These are phyloP conservation scores for Protea cynaroides DNA, from an alignment of 164 flowering plant genomes.

Conservation along the genomic window DNA sequence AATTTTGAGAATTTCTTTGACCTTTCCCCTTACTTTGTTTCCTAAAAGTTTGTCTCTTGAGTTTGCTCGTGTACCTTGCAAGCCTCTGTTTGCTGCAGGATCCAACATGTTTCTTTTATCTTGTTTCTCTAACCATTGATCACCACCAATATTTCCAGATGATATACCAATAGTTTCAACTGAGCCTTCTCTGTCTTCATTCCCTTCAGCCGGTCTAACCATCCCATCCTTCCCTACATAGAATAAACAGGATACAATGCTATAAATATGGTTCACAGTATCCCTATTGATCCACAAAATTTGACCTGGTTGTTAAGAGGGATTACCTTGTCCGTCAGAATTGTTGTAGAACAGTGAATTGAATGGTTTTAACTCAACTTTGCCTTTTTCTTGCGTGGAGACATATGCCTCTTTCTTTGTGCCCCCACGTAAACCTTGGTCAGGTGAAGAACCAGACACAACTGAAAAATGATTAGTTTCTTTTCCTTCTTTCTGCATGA, in stretches of 20 bases:
- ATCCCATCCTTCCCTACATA: conserved; percentile 30
- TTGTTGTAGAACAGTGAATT: conserved; percentile 17
- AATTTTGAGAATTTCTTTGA: conserved; percentile 68
- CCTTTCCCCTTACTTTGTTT: conserved; percentile 47
- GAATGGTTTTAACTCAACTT: conserved; percentile 17
- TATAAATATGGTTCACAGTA: background rate
- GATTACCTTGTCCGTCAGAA: conserved; percentile 27
- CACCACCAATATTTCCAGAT: conserved; percentile 13
- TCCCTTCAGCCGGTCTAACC: conserved; percentile 11
- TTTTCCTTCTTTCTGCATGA: conserved; percentile 8
- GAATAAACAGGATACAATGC: background rate
- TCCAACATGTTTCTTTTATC: conserved; percentile 12
- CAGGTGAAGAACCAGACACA: conserved; percentile 6
- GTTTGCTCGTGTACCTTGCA: conserved; percentile 19
- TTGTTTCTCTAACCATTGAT: conserved; percentile 22
- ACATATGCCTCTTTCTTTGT: conserved; percentile 16
- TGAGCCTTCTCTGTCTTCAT: conserved; percentile 27
- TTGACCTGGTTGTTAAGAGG: conserved; percentile 6
- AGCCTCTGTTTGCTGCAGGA: conserved; percentile 12
- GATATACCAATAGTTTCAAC: conserved; percentile 14
- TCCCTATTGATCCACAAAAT: background rate
- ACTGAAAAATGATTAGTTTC: conserved; percentile 8
- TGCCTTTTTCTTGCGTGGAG: conserved; percentile 11
- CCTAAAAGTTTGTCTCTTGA: conserved; percentile 23
- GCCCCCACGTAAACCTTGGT: conserved; percentile 4